phyloP scores from a whole-genome alignment of 805 yeast species.

The Tetrapisispora namnaoensis region DNA sequence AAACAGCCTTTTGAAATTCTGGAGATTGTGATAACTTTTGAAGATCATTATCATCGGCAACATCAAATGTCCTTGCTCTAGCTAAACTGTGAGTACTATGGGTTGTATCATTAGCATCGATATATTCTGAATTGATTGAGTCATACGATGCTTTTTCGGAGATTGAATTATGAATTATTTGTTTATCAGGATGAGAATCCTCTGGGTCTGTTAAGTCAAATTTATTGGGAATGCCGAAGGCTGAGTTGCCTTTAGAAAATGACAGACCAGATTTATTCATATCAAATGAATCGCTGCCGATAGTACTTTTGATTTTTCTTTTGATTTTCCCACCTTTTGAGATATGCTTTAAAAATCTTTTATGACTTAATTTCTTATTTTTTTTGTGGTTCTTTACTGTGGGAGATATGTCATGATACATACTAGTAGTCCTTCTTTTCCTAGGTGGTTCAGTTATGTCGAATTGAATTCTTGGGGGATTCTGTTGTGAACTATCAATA shows the following conservation, averaged over 20 bases:
- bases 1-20: slow-evolving; percentile 39
- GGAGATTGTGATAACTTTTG: slow-evolving; percentile 31
- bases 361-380: neutral
- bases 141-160: neutral
- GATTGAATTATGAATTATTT: neutral
- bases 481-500: neutral
- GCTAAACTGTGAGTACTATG: slow-evolving; percentile 15
- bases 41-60: slow-evolving; percentile 16
- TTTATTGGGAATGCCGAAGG: slow-evolving; percentile 21
- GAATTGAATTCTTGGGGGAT: slow-evolving; percentile 23
- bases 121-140: slow-evolving; percentile 9
- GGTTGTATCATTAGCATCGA: neutral
- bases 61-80: slow-evolving; percentile 42
- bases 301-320: slow-evolving; percentile 11
- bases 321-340: slow-evolving; percentile 15
- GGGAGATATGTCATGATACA: neutral
- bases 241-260: slow-evolving; percentile 3
- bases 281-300: slow-evolving; percentile 2
- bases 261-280: neutral
- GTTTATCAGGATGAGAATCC: neutral
- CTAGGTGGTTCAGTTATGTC: slow-evolving; percentile 20
- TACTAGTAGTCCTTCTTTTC: slow-evolving; percentile 2
- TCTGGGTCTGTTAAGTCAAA: slow-evolving; percentile 20
- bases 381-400: too few species aligned
- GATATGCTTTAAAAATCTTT: slow-evolving; percentile 9